Evolutionary conservation across 768 basidiomycete species (phyloP).

Genomic region (Stropharia rugosoannulata): DNA sequence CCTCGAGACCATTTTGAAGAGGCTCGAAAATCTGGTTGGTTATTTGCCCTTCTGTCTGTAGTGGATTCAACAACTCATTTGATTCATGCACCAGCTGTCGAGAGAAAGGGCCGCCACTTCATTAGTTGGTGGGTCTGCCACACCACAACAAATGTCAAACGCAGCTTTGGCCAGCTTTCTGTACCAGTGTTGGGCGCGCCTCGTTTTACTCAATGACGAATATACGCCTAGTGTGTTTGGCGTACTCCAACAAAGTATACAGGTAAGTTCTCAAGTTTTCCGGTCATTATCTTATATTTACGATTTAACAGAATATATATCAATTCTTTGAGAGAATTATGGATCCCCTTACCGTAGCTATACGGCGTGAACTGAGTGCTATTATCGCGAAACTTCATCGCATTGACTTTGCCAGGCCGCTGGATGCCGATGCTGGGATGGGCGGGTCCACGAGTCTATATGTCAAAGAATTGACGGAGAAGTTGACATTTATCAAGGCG

Average conservation of each 20-base stretch:
- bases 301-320: slow-evolving; percentile 43
- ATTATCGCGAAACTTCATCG: slow-evolving; percentile 85
- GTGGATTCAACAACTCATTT: slow-evolving; percentile 2
- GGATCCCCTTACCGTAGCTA: slow-evolving; percentile 61
- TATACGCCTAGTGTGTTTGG: slow-evolving; percentile 59
- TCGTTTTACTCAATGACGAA: slow-evolving; percentile 66
- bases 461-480: slow-evolving; percentile 91
- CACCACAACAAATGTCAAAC: slow-evolving; percentile 77
- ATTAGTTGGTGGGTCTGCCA: slow-evolving; percentile 74
- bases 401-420: slow-evolving; percentile 73
- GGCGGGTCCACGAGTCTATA: slow-evolving; percentile 72
- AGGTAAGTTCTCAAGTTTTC: slow-evolving; percentile 39
- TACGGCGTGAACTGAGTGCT: slow-evolving; percentile 78
- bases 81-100: slow-evolving; percentile 46
- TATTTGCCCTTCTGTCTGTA: neutral
- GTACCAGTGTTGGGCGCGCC: slow-evolving; percentile 71
- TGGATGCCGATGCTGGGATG: slow-evolving; percentile 64
- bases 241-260: slow-evolving; percentile 53
- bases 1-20: slow-evolving; percentile 65
- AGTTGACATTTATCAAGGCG: slow-evolving; percentile 75
- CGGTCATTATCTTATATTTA: neutral
- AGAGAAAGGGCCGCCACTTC: slow-evolving; percentile 78
- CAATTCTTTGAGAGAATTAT: slow-evolving; percentile 53
- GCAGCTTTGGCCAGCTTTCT: slow-evolving; percentile 76
- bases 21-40: slow-evolving; percentile 71